A percentile compares a stretch with the other conserved stretches of the same genome.
These are phyloP conservation scores for Suhomyces sp. DNA, from an alignment of 805 yeast species.

Conservation along the genomic window DNA sequence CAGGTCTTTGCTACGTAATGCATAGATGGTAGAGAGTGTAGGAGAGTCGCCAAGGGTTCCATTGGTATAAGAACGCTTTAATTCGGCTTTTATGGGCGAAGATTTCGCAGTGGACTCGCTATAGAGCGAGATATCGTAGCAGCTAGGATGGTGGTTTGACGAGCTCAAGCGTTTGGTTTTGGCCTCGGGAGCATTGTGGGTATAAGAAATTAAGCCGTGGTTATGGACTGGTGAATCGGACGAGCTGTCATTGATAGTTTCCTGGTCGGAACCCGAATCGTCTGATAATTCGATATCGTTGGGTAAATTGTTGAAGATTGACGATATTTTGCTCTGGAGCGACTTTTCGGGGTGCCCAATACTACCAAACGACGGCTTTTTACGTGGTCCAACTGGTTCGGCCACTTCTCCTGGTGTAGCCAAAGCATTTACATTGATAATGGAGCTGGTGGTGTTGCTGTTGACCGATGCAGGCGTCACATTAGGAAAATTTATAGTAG, in stretches of 20 bases:
- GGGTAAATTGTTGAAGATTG: slow-evolving; percentile 45
- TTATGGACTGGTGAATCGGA: slow-evolving; percentile 1
- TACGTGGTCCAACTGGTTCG: neutral
- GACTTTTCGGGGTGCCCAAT: slow-evolving; percentile 8
- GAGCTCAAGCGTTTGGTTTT: neutral
- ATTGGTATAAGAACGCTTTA: slow-evolving; percentile 11
- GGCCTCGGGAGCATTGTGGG: neutral
- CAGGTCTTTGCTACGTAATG: slow-evolving; percentile 20
- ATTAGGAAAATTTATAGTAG: slow-evolving; percentile 20
- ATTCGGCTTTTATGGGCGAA: slow-evolving; percentile 26
- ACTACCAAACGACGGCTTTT: slow-evolving; percentile 3
- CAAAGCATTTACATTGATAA: slow-evolving; percentile 30
- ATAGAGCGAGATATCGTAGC: slow-evolving; percentile 21
- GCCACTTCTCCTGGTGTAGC: slow-evolving; percentile 13
- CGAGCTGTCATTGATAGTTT: slow-evolving; percentile 23
- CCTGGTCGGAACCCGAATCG: slow-evolving; percentile 43
- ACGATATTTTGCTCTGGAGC: slow-evolving; percentile 33
- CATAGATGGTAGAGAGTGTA: slow-evolving; percentile 24
- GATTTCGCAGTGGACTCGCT: slow-evolving; percentile 26
- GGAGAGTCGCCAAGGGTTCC: slow-evolving; percentile 15
- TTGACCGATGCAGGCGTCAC: slow-evolving; percentile 19
- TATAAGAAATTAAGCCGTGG: slow-evolving; percentile 1
- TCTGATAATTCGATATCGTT: slow-evolving; percentile 46
- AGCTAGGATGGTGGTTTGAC: slow-evolving; percentile 8
- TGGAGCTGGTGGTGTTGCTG: slow-evolving; percentile 30